Evolutionary conservation across 805 yeast genomes (phyloP), one percentile per base, ranked within the genome.

Genomic region (Lipomyces starkeyi): DNA sequence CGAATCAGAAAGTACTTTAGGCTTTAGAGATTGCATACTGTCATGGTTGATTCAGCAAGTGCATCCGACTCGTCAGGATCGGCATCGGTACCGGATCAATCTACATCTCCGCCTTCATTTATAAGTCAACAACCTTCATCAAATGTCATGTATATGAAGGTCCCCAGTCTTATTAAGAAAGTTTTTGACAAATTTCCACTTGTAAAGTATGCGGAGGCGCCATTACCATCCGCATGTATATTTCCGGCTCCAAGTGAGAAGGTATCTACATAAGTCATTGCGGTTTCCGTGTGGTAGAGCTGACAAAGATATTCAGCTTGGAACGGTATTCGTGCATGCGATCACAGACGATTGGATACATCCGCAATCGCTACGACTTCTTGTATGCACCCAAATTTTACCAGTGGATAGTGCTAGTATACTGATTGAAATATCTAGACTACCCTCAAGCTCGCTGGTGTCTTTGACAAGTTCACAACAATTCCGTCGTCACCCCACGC

Each of bases 181-280:
- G 11, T 68, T 6, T 68, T 68, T 40, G 71, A 68, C 59, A 62
- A 14, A 14, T 68, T 68, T 52, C 71, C 71, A 25, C 53, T 68
- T 11, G 25, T 60, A 8, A 52, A 52, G 47, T 68, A 61, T 35
- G 56, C 57, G 2, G 65, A 35, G 2, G 59, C 65, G 3, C 17
- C 67, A 17, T 11, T 29, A 8, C 67, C 67, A 11, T 27, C 56
- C 9, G 13, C 49, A 8, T 54, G 55, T 14, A n/a, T 57, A 13
- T 43, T 22, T 2, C 25, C 64, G 17, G 57, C 20, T 32, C n/a
- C 32, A 43, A 32, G 20, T 25, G 49, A 58, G 20, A 43, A 47
- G 58, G 57, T 52, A 11, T 17, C 17, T 29, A 59, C 17, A 13
- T 40, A 13, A 14, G 14, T 20, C 7, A 1, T 13, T 49, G 40